Percentiles rank a stretch among this genome's conserved stretches.
phyloP scores from a whole-genome alignment of 2,329 filamentous ascomycete species.

The Trichoderma harzianum region DNA sequence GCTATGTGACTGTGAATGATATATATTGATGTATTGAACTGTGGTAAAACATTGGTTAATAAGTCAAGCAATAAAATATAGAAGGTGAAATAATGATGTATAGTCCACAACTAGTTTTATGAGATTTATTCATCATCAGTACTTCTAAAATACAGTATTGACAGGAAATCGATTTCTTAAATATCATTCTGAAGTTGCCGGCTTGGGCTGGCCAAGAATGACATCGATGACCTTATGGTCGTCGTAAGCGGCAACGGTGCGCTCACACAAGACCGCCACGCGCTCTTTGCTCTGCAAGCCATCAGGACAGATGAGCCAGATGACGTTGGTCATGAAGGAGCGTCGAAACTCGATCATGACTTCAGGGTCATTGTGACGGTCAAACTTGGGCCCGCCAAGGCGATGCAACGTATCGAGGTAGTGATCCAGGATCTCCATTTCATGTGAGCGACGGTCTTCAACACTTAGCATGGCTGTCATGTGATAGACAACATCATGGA shows the following conservation, averaged over 20 bases:
- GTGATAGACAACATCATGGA: conserved; percentile 11
- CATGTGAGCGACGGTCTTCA: conserved; percentile 1
- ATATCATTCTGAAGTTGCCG: background rate
- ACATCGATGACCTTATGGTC: conserved; percentile 9
- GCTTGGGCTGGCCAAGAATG: background rate
- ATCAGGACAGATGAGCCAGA: conserved; percentile 3
- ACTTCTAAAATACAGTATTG: background rate
- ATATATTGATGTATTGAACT: background rate
- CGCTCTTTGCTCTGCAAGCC: background rate
- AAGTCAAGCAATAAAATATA: background rate
- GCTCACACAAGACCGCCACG: background rate
- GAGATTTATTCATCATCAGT: accelerated
- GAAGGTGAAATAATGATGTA: background rate
- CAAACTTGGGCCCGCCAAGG: conserved; percentile 2
- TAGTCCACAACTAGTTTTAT: background rate
- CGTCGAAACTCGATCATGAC: conserved; percentile 7
- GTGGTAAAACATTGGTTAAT: background rate
- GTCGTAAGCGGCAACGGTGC: background rate
- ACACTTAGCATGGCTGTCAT: conserved; percentile 6
- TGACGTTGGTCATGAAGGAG: conserved; percentile 7
- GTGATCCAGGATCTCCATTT: conserved; percentile 6
- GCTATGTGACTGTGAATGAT: too few species aligned
- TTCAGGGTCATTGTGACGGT: conserved; percentile 9
- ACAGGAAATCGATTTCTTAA: background rate
- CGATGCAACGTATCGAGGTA: conserved; percentile 4